phyloP scores from a whole-genome alignment of 1,139 yeast genomes.

The Candida sanyaensis region DNA sequence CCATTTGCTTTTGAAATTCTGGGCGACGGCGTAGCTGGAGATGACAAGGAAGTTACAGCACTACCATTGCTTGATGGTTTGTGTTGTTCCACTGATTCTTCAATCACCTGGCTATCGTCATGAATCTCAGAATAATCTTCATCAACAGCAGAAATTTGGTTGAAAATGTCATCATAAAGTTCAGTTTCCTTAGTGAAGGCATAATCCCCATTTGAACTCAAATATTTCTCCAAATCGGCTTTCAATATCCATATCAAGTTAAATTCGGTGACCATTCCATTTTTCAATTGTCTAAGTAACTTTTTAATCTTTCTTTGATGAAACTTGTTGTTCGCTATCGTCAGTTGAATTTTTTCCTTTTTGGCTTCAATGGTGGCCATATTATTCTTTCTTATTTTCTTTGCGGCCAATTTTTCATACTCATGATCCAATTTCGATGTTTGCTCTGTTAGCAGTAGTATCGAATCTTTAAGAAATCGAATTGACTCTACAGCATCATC shows the following conservation, averaged over 20 bases:
- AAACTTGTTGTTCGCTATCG: constrained; percentile 35
- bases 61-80: neutral
- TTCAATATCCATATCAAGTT: constrained; percentile 38
- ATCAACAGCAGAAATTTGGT: constrained; percentile 17
- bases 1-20: constrained; percentile 4
- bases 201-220: constrained; percentile 42
- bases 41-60: constrained; percentile 2
- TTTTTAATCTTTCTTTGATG: constrained; percentile 41
- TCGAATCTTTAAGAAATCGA: constrained; percentile 30
- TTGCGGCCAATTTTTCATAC: constrained; percentile 41
- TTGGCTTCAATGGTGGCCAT: constrained; percentile 40
- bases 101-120: constrained; percentile 8
- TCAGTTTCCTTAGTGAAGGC: constrained; percentile 39
- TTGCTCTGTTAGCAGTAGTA: constrained; percentile 36
- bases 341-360: constrained; percentile 44
- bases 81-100: constrained; percentile 2
- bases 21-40: constrained; percentile 5
- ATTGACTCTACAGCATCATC: constrained; percentile 39
- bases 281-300: constrained; percentile 33
- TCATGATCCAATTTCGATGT: constrained; percentile 36
- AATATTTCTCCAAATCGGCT: constrained; percentile 42
- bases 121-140: constrained; percentile 17
- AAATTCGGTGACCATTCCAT: constrained; percentile 32
- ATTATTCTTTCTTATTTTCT: constrained; percentile 43
- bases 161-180: constrained; percentile 45